phyloP scores from a whole-genome alignment of 2,329 filamentous ascomycete genomes.

The Colletotrichum sp. region DNA sequence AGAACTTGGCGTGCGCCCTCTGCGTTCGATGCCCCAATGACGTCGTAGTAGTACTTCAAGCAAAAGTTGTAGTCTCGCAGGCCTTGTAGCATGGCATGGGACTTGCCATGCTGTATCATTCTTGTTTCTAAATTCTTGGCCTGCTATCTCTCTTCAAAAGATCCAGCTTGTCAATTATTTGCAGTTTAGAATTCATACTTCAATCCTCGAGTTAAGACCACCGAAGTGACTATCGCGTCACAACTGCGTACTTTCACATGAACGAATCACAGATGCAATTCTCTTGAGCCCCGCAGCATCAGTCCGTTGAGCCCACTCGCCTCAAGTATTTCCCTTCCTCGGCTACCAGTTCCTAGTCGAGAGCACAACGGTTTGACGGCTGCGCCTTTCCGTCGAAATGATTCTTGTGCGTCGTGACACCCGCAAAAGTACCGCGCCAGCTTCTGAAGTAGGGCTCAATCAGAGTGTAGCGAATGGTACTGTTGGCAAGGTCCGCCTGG shows the following conservation, averaged over 20 bases:
- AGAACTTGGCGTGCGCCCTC: fast-evolving
- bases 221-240: background rate
- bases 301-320: fast-evolving
- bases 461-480: background rate
- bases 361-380: background rate
- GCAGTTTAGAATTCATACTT: background rate
- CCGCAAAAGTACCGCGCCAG: background rate
- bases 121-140: background rate
- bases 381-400: background rate
- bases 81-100: background rate
- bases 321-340: background rate
- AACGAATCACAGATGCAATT: background rate
- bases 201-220: background rate
- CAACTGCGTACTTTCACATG: background rate
- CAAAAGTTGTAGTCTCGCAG: background rate
- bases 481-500: background rate
- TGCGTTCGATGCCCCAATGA: background rate
- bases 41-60: background rate
- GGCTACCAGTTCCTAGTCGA: background rate
- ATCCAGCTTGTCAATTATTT: background rate
- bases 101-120: background rate
- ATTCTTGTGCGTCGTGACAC: background rate
- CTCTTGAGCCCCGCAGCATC: background rate
- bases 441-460: background rate
- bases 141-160: background rate